Evolutionary conservation across 768 basidiomycete genomes (phyloP).

Genomic region (Suillus discolor): DNA sequence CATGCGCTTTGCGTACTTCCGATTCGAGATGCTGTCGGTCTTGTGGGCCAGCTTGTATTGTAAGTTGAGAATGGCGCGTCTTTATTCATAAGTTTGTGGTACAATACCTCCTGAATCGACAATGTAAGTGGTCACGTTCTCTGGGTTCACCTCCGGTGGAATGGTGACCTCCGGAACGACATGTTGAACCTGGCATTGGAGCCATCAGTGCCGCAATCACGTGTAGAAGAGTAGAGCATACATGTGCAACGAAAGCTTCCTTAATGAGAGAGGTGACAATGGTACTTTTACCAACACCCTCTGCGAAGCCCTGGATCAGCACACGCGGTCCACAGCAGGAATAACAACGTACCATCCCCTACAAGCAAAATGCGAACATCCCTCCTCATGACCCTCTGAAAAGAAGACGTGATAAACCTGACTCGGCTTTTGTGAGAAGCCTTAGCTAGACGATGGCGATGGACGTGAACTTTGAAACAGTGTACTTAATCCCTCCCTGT

Average conservation of each 20-base stretch:
- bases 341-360: slow-evolving; percentile 74
- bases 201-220: slow-evolving; percentile 9
- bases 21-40: slow-evolving; percentile 90
- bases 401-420: slow-evolving; percentile 1
- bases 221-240: slow-evolving; percentile 35
- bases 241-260: slow-evolving; percentile 90
- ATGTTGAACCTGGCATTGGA: slow-evolving; percentile 75
- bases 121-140: slow-evolving; percentile 97
- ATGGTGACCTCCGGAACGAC: slow-evolving; percentile 97
- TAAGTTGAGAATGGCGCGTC: slow-evolving; percentile 11
- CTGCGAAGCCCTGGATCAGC: slow-evolving; percentile 41
- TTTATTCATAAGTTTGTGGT: slow-evolving; percentile 1
- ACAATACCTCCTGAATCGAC: slow-evolving; percentile 92
- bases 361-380: slow-evolving; percentile 95
- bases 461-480: not conserved
- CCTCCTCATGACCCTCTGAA: slow-evolving; percentile 62
- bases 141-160: slow-evolving; percentile 95
- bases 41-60: slow-evolving; percentile 70
- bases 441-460: not conserved
- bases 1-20: slow-evolving; percentile 96
- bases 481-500: slow-evolving; percentile 7
- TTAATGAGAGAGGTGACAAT: slow-evolving; percentile 98
- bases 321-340: slow-evolving; percentile 12
- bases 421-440: not conserved
- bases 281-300: slow-evolving; percentile 97